phyloP scores from a whole-genome alignment of 352 stramenopile species.

The Pythium dissotocum region DNA sequence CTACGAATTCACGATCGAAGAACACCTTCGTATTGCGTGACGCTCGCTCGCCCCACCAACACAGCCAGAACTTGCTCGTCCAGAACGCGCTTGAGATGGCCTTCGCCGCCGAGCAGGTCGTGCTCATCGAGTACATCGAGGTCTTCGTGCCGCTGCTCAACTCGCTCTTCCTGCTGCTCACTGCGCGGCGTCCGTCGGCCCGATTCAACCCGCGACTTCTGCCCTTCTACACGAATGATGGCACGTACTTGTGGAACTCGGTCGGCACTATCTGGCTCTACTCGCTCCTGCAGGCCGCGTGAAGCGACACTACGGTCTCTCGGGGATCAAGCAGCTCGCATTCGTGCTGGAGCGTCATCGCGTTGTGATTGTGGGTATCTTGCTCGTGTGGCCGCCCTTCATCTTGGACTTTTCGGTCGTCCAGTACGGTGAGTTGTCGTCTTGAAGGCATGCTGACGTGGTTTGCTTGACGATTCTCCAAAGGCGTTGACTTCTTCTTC shows the following conservation, averaged over 20 bases:
- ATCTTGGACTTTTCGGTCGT: not conserved
- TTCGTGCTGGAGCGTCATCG: constrained; percentile 22
- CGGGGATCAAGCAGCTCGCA: constrained; percentile 1
- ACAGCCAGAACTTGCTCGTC: constrained; percentile 4
- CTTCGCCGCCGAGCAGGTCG: constrained; percentile 5
- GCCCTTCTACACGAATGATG: constrained; percentile 9
- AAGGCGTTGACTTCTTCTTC: no score
- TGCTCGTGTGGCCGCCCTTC: not conserved
- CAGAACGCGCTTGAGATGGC: constrained; percentile 18
- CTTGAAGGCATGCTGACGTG: no score
- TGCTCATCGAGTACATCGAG: constrained; percentile 28
- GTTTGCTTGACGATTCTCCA: no score
- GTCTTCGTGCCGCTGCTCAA: constrained; percentile 24
- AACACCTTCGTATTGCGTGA: not conserved
- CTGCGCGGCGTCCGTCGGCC: constrained; percentile 1
- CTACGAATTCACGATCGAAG: not conserved
- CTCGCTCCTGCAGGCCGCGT: constrained; percentile 13
- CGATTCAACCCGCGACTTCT: constrained; percentile 13
- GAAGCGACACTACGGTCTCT: constrained; percentile 13
- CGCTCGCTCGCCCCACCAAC: not conserved
- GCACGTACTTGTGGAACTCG: not conserved
- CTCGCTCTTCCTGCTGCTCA: constrained; percentile 14
- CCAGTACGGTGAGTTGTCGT: not conserved
- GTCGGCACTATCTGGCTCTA: constrained; percentile 17
- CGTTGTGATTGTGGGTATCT: not conserved